These are phyloP conservation scores for Phialocephala sp. DNA, from an alignment of 2,329 filamentous ascomycete species.

Conservation along the genomic window DNA sequence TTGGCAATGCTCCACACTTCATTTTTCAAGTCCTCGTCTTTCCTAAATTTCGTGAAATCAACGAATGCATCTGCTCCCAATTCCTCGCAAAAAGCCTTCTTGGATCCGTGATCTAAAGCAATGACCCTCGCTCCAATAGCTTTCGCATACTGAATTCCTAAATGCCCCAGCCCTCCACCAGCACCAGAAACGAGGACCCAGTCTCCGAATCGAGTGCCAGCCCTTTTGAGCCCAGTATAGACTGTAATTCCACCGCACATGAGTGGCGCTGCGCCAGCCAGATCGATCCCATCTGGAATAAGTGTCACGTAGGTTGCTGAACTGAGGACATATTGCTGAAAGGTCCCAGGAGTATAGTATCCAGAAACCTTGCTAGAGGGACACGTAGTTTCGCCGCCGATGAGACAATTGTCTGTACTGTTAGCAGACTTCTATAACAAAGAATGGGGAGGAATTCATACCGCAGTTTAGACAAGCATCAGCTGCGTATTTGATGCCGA, in stretches of 20 bases:
- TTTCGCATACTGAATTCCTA: conserved; percentile 59
- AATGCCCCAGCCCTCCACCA: conserved; percentile 65
- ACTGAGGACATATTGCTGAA: conserved; percentile 50
- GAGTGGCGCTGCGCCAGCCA: conserved; percentile 61
- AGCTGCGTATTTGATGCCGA: conserved; percentile 66
- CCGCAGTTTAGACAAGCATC: conserved; percentile 59
- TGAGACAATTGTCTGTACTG: conserved; percentile 47
- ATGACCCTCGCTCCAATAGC: conserved; percentile 67
- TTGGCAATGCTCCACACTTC: conserved; percentile 13
- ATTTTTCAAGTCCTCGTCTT: conserved; percentile 51
- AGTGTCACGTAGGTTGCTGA: conserved; percentile 62
- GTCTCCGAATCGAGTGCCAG: conserved; percentile 49
- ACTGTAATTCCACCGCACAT: conserved; percentile 70
- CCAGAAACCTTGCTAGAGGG: conserved; percentile 62
- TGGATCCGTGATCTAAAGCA: conserved; percentile 64
- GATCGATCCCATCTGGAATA: conserved; percentile 58
- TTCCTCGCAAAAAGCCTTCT: conserved; percentile 55
- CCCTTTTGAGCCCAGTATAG: conserved; percentile 65
- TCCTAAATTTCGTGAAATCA: conserved; percentile 59
- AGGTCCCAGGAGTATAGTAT: conserved; percentile 57
- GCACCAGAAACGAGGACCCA: conserved; percentile 60
- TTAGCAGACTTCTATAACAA: neutral
- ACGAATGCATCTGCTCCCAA: conserved; percentile 69
- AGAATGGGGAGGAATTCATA: neutral
- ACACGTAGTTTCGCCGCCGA: conserved; percentile 64